phyloP scores from a whole-genome alignment of 306 rosid genomes.

The Potentilla sterilis region DNA sequence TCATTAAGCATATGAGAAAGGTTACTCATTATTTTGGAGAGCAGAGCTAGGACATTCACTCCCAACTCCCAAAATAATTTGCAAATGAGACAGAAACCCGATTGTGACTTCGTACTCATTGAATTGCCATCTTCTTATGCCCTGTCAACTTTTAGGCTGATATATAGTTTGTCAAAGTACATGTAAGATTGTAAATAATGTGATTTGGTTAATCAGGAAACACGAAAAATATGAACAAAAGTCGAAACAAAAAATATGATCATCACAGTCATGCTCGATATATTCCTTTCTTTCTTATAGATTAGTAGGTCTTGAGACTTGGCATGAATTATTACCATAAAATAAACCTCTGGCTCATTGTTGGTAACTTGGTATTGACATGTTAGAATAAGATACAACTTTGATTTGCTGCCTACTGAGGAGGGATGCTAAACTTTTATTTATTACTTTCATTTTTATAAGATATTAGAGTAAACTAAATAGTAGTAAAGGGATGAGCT shows the following conservation, averaged over 20 bases:
- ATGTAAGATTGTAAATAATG: neutral
- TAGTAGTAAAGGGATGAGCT: neutral
- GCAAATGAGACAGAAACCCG: neutral
- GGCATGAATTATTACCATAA: neutral
- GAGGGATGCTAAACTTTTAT: too few relatives aligned
- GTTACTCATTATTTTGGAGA: neutral
- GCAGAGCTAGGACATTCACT: too few relatives aligned
- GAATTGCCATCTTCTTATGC: neutral
- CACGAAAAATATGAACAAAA: neutral
- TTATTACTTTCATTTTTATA: neutral
- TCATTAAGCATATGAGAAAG: too few relatives aligned
- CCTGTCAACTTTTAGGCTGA: neutral
- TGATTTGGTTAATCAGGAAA: neutral
- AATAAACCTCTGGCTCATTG: neutral
- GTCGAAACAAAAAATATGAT: neutral
- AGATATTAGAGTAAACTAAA: neutral
- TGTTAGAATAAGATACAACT: neutral
- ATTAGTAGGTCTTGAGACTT: neutral
- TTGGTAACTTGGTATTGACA: neutral
- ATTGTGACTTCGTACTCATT: neutral
- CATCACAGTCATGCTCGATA: neutral
- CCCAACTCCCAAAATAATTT: neutral
- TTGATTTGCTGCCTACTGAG: neutral
- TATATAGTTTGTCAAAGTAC: neutral
- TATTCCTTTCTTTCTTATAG: neutral